These are phyloP conservation scores for Xenoacremonium recifei DNA, from an alignment of 2,329 filamentous ascomycete species.

Conservation along the genomic window DNA sequence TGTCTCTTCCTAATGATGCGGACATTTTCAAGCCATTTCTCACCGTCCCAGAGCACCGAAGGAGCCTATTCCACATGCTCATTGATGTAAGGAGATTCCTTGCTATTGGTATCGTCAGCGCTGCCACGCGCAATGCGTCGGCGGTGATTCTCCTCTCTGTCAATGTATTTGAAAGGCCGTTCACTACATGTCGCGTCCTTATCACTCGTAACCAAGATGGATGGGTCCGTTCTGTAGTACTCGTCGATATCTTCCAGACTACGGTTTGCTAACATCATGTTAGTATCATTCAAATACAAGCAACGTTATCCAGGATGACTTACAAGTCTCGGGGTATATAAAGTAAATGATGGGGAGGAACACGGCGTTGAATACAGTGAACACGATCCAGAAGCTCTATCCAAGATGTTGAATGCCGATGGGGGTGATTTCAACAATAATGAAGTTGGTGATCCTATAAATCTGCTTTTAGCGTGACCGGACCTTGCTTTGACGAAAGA, in stretches of 20 bases:
- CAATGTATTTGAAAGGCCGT: conserved; percentile 10
- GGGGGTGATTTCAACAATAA: conserved; percentile 35
- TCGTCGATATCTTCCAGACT: conserved; percentile 31
- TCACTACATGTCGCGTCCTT: conserved; percentile 44
- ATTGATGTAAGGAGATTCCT: too few relatives aligned
- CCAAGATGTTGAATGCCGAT: conserved; percentile 41
- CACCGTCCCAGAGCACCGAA: too few relatives aligned
- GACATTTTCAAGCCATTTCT: too few relatives aligned
- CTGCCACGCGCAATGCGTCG: not conserved
- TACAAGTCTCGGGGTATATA: conserved; percentile 45
- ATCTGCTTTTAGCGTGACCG: too few relatives aligned
- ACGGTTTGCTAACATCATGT: conserved; percentile 20
- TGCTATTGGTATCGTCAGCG: too few relatives aligned
- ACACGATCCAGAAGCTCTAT: conserved; percentile 53
- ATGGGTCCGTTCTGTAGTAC: conserved; percentile 35
- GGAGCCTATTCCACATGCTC: too few relatives aligned
- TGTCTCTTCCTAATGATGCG: too few relatives aligned
- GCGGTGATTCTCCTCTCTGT: conserved; percentile 10
- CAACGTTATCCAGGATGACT: not conserved
- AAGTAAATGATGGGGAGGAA: conserved; percentile 48
- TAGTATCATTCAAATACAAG: not conserved
- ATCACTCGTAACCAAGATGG: conserved; percentile 45
- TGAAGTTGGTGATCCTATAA: conserved; percentile 26
- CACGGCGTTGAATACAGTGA: conserved; percentile 44
- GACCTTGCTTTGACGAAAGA: too few relatives aligned